Base-by-base conservation (phyloP, 108 stramenopile genomes). In the Skeletonema tropicum region DNA sequence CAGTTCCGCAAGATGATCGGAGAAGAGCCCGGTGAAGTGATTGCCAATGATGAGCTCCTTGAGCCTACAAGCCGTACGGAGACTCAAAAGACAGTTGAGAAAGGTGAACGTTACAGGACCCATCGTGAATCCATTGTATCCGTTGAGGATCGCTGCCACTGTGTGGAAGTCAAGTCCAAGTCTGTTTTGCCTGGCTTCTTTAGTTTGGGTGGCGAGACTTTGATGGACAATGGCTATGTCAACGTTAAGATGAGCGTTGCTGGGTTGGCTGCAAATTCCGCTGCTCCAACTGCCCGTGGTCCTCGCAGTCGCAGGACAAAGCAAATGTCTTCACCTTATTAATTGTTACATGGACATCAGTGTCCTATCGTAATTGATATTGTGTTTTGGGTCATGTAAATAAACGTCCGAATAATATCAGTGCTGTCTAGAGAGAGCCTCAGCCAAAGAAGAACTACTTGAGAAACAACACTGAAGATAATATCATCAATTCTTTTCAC, bases 1-100 rank as follows among this genome's bases (percentile, higher is more conserved):
- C 55, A 39, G 35, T 83, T 88, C 76, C 63, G 75, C 1, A 32
- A 67, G n/a, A 14, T 83, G 32, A 88, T 90, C 45, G 60, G 74
- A 29, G 87, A 88, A 57, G 78, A 52, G 17, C 79, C 86, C 7
- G 90, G 90, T 41, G 85, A 82, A 11, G 59, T 75, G 13, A 89
- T 89, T 57, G 64, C 35, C 17, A 77, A 49, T 58, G 88, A 87
- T 64, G 86, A 85, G 3, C 64, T 86, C 17, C 66, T 84, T 12
- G 41, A 78, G 41, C 63, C 73, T 19, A 46, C 66, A 15, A 64
- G 46, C n/a, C 64, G 75, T 17, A 75, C 75, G 15, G 85, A 89
- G 68, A 67, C 72, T 12, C 66, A 82, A 69, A 86, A 80, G 62
- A 57, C 59, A 21, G 46, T 71, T 9, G 63, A 74, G 46, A 89